Base-by-base conservation (phyloP, 495 filamentous ascomycete genomes). In the Talaromyces ruber region DNA sequence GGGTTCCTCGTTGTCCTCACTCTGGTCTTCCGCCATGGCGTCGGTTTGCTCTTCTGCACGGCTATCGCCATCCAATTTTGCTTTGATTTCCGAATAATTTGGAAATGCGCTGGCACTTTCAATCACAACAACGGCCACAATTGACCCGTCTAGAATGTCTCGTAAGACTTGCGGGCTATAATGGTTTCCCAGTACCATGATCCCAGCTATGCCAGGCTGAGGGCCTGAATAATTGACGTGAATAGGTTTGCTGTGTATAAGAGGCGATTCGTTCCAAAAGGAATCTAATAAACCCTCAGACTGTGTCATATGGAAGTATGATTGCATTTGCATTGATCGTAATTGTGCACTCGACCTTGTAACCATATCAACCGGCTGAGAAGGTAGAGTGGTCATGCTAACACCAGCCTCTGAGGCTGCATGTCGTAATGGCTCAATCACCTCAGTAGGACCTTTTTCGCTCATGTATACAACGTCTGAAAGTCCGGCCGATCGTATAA, bases 381-480 rank as follows among this genome's bases (percentile, higher is more conserved):
- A 88, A 22, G 71, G 71, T 2, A 83, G 64, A 2, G 74, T 72
- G 1, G 75, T 80, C 53, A 83, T 60, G 0, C 72, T 66, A 24
- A 72, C 70, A 30, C 62, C 64, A 29, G 72, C 72, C 39, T 73
- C 65, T 16, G 59, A 62, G 30, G 76, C 72, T 18, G 76, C 76
- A 26, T 71, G 59, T 16, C 62, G 59, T 8, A 92, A 76, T 8
- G 78, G 80, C 29, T 85, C 79, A 3, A 89, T 76, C 1, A 86
- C 86, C 50, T 91, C 88, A 0, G 70, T 67, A 2, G 87, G 88
- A 0, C 88, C 88, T 58, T 85, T 84, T 61, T 84, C 80, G 25
- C 87, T 90, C 83, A 89, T 88, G 72, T 92, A 91, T 26, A 92
- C 75, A 9, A 93, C 81, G 61, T 89, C 85, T 1, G 83, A 80